Evolutionary conservation across 2,329 filamentous ascomycete species (phyloP), one percentile per base, ranked within the genome.

Genomic region (Diaporthe vexans): DNA sequence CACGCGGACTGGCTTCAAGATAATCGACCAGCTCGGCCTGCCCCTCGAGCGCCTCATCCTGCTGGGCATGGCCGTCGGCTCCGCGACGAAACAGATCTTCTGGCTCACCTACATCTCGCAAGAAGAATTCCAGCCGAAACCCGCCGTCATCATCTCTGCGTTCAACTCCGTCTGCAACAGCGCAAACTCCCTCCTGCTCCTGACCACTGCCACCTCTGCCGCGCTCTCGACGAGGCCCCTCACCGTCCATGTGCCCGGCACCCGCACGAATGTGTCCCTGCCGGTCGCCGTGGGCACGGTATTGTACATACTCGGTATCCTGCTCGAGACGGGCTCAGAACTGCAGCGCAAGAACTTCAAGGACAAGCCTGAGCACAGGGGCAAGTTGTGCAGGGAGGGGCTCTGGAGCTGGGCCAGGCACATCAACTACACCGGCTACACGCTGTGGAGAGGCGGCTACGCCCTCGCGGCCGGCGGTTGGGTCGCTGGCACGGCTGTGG

Each of bases 161-260:
- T 90, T 88, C 84, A 92, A 93, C 80, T 85, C 85, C 0, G 48
- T 88, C 13, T 79, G 87, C 79, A 92, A 92, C 82, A 84, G 84
- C n/a, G 19, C 87, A 40, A 91, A 89, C 80, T 85, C 86, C 0
- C 84, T 92, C 19, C 82, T 91, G 21, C 88, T 91, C 77, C 81
- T 90, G 43, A 84, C 85, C 54, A 79, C 84, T 3, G 81, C 85
- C 21, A 89, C 88, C 0, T 89, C 87, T 3, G 80, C 81, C 0
- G 76, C 82, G 7, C 75, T 77, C 33, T 81, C 78, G 4, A 74
- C 73, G 0, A 71, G 77, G 24, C 56, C 72, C 8, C 73, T 81
- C 61, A 61, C 75, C n/a, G 74, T 78, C 11, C 78, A 77, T 46
- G 72, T 80, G 7, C 52, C 72, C 81, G 21, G 86, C 83, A 75